These are phyloP conservation scores for Myochromella boudieri DNA, from an alignment of 768 basidiomycete genomes.

Conservation along the genomic window DNA sequence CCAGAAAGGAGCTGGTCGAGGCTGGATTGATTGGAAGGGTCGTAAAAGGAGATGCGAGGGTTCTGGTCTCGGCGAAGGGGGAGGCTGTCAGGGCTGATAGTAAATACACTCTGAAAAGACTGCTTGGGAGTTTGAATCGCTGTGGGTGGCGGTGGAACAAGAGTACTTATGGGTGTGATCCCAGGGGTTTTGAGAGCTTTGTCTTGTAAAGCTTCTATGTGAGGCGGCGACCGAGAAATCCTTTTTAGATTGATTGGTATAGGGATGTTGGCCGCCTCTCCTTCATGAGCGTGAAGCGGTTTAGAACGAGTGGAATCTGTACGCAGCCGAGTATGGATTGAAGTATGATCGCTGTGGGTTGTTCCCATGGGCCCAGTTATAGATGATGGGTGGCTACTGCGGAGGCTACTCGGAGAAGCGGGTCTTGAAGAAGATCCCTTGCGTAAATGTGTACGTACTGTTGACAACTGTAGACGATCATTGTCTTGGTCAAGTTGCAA, in stretches of 20 bases:
- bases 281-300: conserved; percentile 45
- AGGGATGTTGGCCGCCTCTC: conserved; percentile 37
- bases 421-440: conserved; percentile 32
- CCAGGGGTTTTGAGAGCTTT: too few relatives aligned
- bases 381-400: conserved; percentile 15
- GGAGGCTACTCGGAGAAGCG: conserved; percentile 38
- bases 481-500: conserved; percentile 25
- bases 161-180: too few relatives aligned
- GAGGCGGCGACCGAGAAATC: conserved; percentile 6
- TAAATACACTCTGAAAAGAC: conserved; percentile 24
- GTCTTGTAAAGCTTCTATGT: not conserved
- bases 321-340: conserved; percentile 32
- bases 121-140: conserved; percentile 29
- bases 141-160: too few relatives aligned
- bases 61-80: conserved; percentile 58
- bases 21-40: conserved; percentile 71
- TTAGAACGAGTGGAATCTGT: conserved; percentile 25
- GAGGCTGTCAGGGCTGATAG: conserved; percentile 30
- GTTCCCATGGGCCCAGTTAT: conserved; percentile 17
- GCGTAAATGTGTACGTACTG: conserved; percentile 23
- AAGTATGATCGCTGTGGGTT: conserved; percentile 26
- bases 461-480: conserved; percentile 19
- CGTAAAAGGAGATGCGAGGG: conserved; percentile 79
- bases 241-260: conserved; percentile 22
- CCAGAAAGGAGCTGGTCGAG: conserved; percentile 69